phyloP scores from a whole-genome alignment of 768 basidiomycete genomes.

The Phaeotremella skinneri region DNA sequence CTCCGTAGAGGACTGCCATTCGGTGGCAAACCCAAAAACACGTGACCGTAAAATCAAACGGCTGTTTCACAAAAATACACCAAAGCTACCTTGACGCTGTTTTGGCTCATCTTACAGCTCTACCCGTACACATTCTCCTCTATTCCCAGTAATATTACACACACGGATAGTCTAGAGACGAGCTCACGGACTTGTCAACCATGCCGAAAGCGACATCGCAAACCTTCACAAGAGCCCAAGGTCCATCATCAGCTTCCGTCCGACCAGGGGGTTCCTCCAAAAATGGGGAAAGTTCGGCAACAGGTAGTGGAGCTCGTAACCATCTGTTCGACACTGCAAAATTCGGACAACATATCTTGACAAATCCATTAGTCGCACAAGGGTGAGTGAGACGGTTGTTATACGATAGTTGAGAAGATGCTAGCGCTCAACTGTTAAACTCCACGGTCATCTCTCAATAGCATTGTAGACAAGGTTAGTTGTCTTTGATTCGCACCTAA shows the following conservation, averaged over 20 bases:
- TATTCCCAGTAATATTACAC: too few species aligned
- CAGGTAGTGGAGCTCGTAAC: constrained; percentile 41
- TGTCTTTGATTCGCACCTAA: neutral
- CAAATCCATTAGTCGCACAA: constrained; percentile 87
- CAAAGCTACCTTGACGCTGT: too few species aligned
- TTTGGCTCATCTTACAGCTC: too few species aligned
- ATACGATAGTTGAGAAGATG: neutral
- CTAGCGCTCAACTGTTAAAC: too few species aligned
- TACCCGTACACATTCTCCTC: too few species aligned
- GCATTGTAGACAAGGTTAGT: constrained; percentile 64
- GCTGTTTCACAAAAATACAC: too few species aligned
- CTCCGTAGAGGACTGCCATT: too few species aligned
- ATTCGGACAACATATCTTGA: constrained; percentile 97
- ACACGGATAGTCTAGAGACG: too few species aligned
- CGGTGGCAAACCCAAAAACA: too few species aligned
- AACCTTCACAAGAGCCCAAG: constrained; percentile 33
- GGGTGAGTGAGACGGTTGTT: constrained; percentile 57
- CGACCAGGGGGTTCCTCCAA: constrained; percentile 33
- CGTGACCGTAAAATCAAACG: too few species aligned
- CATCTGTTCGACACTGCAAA: constrained; percentile 72
- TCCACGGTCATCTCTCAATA: constrained; percentile 43
- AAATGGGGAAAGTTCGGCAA: constrained; percentile 33
- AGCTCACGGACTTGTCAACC: too few species aligned
- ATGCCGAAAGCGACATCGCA: constrained; percentile 51
- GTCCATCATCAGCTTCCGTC: constrained; percentile 31